A percentile compares a stretch with the other conserved stretches of the same genome.
Evolutionary conservation across 2,329 filamentous ascomycete species (phyloP).

Genomic region (Fusarium virguliforme): DNA sequence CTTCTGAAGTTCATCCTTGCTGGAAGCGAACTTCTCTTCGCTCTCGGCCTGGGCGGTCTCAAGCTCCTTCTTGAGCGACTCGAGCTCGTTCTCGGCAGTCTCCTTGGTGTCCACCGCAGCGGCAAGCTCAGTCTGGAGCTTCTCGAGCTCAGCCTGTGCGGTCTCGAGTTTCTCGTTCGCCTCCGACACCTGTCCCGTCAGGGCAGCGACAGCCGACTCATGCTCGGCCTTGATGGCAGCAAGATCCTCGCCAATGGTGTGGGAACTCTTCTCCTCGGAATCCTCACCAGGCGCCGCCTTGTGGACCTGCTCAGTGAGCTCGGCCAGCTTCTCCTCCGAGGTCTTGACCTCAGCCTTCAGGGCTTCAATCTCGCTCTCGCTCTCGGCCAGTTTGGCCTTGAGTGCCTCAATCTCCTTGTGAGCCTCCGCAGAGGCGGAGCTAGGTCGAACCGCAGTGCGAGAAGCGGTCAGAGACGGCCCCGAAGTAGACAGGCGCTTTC

Average conservation of each 20-base stretch:
- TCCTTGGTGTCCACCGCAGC: slow-evolving; percentile 67
- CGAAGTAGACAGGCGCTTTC: slow-evolving; percentile 71
- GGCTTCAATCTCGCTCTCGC: slow-evolving; percentile 71
- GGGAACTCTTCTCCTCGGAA: slow-evolving; percentile 60
- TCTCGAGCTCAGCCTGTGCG: slow-evolving; percentile 67
- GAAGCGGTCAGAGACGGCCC: slow-evolving; percentile 58
- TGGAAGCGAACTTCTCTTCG: slow-evolving; percentile 55
- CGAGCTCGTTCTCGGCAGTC: slow-evolving; percentile 65
- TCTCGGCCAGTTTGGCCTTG: slow-evolving; percentile 72
- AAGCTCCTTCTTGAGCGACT: slow-evolving; percentile 66
- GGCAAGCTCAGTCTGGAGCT: slow-evolving; percentile 65
- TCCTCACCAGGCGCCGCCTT: slow-evolving; percentile 58
- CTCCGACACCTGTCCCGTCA: slow-evolving; percentile 66
- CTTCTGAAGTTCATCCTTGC: slow-evolving; percentile 55
- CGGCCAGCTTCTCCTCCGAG: slow-evolving; percentile 70
- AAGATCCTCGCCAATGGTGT: slow-evolving; percentile 63
- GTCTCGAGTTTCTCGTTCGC: slow-evolving; percentile 66
- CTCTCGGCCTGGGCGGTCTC: slow-evolving; percentile 58
- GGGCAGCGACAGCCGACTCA: slow-evolving; percentile 63
- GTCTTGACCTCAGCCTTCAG: slow-evolving; percentile 71
- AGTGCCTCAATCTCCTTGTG: slow-evolving; percentile 73
- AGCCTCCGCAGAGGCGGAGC: slow-evolving; percentile 60
- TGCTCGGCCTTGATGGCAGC: slow-evolving; percentile 67
- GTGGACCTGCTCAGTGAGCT: slow-evolving; percentile 68
- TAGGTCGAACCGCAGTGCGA: slow-evolving; percentile 59